A percentile compares a stretch with the other conserved stretches of the same genome.
phyloP scores from a whole-genome alignment of 768 basidiomycete genomes.

The Bullera alba region DNA sequence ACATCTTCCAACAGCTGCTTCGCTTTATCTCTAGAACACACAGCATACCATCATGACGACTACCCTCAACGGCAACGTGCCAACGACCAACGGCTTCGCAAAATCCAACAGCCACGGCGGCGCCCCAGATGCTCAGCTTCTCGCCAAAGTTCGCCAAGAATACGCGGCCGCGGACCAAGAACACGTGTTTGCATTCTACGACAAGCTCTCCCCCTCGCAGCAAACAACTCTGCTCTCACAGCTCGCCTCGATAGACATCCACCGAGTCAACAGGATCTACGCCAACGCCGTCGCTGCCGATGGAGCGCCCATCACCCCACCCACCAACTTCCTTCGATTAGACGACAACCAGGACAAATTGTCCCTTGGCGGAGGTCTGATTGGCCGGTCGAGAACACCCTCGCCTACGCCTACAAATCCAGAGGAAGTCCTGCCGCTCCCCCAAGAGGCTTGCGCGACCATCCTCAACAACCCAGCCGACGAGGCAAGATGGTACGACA shows the following conservation, averaged over 20 bases:
- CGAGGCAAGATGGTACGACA: conserved; percentile 64
- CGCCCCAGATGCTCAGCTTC: too few relatives aligned
- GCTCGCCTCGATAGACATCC: conserved; percentile 72
- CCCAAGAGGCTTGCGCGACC: conserved; percentile 63
- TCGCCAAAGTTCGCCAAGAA: background rate
- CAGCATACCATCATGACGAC: too few relatives aligned
- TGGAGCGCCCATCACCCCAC: conserved; percentile 14
- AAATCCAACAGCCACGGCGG: too few relatives aligned
- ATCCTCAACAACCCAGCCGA: conserved; percentile 50
- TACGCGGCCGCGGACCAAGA: conserved; percentile 77
- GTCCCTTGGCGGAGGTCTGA: conserved; percentile 8
- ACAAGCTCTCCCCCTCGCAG: conserved; percentile 60
- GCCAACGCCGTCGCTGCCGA: conserved; percentile 66
- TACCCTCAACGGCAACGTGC: too few relatives aligned
- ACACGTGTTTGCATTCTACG: conserved; percentile 85
- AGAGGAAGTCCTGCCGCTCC: conserved; percentile 71
- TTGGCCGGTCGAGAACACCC: conserved; percentile 30
- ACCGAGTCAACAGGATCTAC: conserved; percentile 86
- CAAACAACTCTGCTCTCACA: conserved; percentile 61
- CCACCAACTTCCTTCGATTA: conserved; percentile 6
- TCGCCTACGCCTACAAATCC: conserved; percentile 4
- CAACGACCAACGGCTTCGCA: background rate
- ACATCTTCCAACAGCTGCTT: too few relatives aligned
- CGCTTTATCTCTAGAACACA: too few relatives aligned
- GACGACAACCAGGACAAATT: conserved; percentile 4